A percentile compares a stretch with the other conserved stretches of the same genome.
Conservation (phyloP, 1,284 basidiomycete species). For the Sanghuangporus sanghuang region DNA sequence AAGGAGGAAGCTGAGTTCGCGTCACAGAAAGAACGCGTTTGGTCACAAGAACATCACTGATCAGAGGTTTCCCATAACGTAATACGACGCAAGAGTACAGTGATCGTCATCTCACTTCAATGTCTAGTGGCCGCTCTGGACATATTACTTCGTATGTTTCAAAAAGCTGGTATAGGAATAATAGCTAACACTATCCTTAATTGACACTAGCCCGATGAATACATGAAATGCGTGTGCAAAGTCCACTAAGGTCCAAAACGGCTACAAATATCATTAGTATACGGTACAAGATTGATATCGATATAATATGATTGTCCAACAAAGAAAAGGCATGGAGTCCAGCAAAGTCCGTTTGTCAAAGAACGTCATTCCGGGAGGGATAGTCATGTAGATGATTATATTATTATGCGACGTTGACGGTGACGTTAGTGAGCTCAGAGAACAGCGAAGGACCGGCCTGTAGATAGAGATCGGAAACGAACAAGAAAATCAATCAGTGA, state of each 20-base stretch:
- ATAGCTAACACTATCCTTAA: not conserved
- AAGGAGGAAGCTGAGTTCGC: not conserved
- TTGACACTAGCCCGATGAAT: not conserved
- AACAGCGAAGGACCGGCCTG: slow-evolving; percentile 15
- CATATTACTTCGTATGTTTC: no score
- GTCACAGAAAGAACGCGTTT: not conserved
- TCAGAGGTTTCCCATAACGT: no score
- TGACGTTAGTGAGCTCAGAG: slow-evolving; percentile 13
- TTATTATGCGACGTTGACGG: slow-evolving; percentile 5
- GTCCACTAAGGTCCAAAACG: not conserved
- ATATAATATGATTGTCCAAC: not conserved
- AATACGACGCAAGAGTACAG: no score
- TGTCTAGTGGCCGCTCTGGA: no score
- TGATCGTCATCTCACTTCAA: not conserved
- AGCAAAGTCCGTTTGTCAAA: not conserved
- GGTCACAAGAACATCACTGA: not conserved
- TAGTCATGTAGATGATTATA: not conserved
- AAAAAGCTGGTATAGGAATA: no score
- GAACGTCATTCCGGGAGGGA: not conserved
- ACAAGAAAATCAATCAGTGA: not conserved
- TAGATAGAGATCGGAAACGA: not conserved
- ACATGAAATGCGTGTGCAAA: not conserved
- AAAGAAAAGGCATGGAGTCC: not conserved
- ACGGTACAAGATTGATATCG: no score
- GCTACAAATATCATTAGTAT: no score